These are phyloP conservation scores for Chiua virens DNA, from an alignment of 768 basidiomycete genomes.

Conservation along the genomic window DNA sequence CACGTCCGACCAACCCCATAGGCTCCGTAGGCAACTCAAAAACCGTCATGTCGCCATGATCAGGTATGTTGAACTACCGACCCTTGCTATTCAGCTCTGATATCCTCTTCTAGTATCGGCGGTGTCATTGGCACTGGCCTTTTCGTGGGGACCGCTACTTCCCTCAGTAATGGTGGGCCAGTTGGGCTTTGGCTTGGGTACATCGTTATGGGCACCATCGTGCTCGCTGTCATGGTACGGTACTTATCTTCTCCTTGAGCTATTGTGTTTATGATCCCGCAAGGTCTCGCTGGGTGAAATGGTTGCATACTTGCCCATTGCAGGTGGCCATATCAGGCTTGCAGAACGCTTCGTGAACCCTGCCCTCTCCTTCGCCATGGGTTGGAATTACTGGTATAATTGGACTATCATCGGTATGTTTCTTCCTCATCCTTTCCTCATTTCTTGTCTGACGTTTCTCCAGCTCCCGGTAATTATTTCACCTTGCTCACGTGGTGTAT, in stretches of 20 bases:
- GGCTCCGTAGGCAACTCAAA: constrained; percentile 62
- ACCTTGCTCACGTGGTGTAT: background rate
- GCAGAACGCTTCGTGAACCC: constrained; percentile 82
- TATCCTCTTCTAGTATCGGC: constrained; percentile 46
- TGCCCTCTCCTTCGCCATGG: constrained; percentile 59
- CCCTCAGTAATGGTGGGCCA: constrained; percentile 61
- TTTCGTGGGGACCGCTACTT: constrained; percentile 63
- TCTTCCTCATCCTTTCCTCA: background rate
- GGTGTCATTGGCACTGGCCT: constrained; percentile 61
- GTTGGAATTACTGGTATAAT: constrained; percentile 56
- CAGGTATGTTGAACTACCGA: constrained; percentile 40
- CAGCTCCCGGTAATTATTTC: constrained; percentile 26
- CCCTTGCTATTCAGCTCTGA: background rate
- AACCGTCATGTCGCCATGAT: constrained; percentile 85
- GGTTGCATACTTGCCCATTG: constrained; percentile 75
- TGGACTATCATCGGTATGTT: constrained; percentile 26
- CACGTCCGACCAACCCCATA: background rate
- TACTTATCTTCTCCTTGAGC: too few species aligned
- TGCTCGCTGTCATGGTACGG: constrained; percentile 69
- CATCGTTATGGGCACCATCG: constrained; percentile 60
- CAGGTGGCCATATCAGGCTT: constrained; percentile 79
- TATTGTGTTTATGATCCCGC: background rate
- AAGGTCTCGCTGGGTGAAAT: constrained; percentile 59
- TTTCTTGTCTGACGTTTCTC: background rate
- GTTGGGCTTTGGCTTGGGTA: constrained; percentile 77